phyloP scores from a whole-genome alignment of 1,284 basidiomycete species.

The Ustilago lituana region DNA sequence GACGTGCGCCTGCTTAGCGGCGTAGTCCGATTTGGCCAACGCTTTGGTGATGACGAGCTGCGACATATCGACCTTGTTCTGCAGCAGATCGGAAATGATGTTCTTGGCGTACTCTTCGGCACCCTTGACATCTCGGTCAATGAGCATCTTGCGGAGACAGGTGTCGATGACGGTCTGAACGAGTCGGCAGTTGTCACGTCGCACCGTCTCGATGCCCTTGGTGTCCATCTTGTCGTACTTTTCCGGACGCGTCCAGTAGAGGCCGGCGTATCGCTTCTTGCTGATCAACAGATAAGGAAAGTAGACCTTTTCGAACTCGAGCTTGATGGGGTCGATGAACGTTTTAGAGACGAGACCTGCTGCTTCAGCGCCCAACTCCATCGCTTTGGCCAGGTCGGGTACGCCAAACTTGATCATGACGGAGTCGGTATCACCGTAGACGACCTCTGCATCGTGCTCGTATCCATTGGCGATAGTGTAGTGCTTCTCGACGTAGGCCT shows the following conservation, averaged over 20 bases:
- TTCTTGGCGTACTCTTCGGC: constrained; percentile 66
- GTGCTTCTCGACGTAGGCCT: constrained; percentile 59
- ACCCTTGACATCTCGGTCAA: constrained; percentile 66
- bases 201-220: constrained; percentile 67
- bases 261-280: constrained; percentile 67
- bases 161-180: constrained; percentile 67
- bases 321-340: constrained; percentile 65
- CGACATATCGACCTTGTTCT: constrained; percentile 67
- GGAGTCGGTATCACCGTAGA: constrained; percentile 67
- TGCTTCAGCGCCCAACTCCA: constrained; percentile 80
- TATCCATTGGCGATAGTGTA: constrained; percentile 67
- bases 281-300: constrained; percentile 67
- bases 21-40: constrained; percentile 65
- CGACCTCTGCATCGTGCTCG: constrained; percentile 65
- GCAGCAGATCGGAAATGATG: constrained; percentile 65
- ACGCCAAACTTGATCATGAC: constrained; percentile 68
- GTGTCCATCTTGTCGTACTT: constrained; percentile 68
- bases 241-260: constrained; percentile 65
- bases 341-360: constrained; percentile 79
- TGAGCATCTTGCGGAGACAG: constrained; percentile 66
- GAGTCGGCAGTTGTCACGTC: constrained; percentile 67
- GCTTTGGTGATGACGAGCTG: constrained; percentile 67
- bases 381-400: constrained; percentile 57
- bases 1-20: constrained; percentile 66
- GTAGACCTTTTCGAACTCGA: constrained; percentile 67